phyloP scores from a whole-genome alignment of 495 filamentous ascomycete genomes.

The Penicillium coprophilum region DNA sequence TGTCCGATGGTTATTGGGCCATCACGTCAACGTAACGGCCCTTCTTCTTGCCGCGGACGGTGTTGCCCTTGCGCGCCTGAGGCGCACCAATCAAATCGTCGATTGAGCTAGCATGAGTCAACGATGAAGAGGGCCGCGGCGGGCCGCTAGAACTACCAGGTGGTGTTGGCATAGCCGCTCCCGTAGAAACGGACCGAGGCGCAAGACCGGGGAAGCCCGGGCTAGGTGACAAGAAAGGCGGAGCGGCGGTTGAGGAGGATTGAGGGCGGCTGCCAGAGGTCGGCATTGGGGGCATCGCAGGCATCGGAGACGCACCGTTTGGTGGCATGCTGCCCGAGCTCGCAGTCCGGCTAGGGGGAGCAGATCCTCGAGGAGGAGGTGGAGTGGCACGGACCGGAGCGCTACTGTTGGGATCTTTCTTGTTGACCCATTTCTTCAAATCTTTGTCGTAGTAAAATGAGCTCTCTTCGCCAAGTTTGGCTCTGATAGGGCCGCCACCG shows the following conservation, averaged over 20 bases:
- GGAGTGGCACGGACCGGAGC: conserved; percentile 52
- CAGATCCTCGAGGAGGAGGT: conserved; percentile 50
- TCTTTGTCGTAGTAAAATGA: conserved; percentile 93
- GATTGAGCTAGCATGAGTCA: conserved; percentile 80
- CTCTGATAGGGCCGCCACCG: conserved; percentile 67
- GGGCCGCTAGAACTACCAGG: conserved; percentile 30
- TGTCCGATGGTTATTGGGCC: conserved; percentile 47
- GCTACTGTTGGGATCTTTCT: conserved; percentile 64
- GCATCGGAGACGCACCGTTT: conserved; percentile 31
- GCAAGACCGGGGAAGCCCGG: conserved; percentile 40
- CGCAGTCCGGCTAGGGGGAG: conserved; percentile 41
- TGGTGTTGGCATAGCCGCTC: conserved; percentile 35
- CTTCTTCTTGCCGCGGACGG: conserved; percentile 74
- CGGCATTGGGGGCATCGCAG: conserved; percentile 31
- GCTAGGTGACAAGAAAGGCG: conserved; percentile 38
- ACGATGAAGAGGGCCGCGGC: conserved; percentile 59
- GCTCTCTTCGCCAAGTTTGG: conserved; percentile 92
- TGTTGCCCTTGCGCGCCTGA: conserved; percentile 61
- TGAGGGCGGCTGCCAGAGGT: conserved; percentile 35
- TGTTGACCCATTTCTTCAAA: conserved; percentile 97
- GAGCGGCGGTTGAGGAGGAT: conserved; percentile 41
- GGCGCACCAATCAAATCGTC: conserved; percentile 80
- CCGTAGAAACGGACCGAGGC: conserved; percentile 41
- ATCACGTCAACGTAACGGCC: conserved; percentile 92
- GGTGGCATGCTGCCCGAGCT: conserved; percentile 40